Evolutionary conservation across 2,329 filamentous ascomycete species (phyloP).

Genomic region (Raffaelea arxii): DNA sequence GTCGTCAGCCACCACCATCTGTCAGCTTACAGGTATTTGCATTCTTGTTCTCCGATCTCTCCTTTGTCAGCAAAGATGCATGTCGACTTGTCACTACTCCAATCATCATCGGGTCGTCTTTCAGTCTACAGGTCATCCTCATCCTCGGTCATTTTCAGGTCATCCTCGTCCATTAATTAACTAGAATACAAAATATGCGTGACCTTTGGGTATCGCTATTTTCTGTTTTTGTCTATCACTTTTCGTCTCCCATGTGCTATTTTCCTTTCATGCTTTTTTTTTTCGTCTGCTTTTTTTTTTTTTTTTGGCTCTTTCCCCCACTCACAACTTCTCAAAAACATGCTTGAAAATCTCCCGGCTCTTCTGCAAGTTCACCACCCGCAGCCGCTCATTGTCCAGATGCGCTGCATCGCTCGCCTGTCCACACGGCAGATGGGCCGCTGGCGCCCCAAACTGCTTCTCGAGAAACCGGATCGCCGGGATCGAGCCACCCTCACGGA

Average conservation of each 20-base stretch:
- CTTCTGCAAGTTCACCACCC: constrained; percentile 80
- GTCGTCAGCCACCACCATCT: too few relatives aligned
- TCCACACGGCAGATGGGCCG: constrained; percentile 87
- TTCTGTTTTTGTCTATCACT: neutral
- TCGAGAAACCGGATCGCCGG: constrained; percentile 90
- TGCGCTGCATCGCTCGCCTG: constrained; percentile 92
- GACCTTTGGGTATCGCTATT: too few relatives aligned
- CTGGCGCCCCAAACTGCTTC: constrained; percentile 84
- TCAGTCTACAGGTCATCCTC: too few relatives aligned
- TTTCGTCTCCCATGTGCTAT: neutral
- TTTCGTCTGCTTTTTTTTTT: neutral
- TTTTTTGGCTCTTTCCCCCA: neutral
- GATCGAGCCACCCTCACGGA: constrained; percentile 90
- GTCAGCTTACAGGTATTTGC: too few relatives aligned
- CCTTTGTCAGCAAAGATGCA: too few relatives aligned
- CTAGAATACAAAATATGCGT: too few relatives aligned
- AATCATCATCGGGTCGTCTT: too few relatives aligned
- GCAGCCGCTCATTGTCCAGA: constrained; percentile 87
- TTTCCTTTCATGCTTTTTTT: neutral
- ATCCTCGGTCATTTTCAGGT: too few relatives aligned
- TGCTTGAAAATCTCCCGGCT: constrained; percentile 83
- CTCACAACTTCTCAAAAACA: constrained; percentile 63
- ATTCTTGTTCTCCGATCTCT: too few relatives aligned
- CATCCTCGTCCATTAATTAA: too few relatives aligned
- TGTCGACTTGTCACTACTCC: too few relatives aligned